Base-by-base conservation (phyloP, 371 early-diverging fungal species). In the Mucor sp. region DNA sequence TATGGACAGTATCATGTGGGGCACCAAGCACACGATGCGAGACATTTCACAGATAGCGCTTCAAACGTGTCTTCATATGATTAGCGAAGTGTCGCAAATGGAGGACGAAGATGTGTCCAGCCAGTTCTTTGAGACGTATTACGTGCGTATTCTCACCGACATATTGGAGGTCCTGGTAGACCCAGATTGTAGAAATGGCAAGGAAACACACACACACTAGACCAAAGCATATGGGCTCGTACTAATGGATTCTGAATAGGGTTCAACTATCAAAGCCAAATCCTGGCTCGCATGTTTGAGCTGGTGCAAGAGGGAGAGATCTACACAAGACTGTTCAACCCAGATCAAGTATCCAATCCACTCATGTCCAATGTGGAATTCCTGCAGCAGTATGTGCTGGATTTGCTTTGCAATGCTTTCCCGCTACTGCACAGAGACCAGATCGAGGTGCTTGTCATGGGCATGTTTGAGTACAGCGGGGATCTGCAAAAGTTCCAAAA, bases 151-250 rank as follows among this genome's bases (percentile, higher is more conserved):
- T 28, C 78, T 98, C 59, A 91, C 91, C 76, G 96, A 95, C 60
- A 85, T 97, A 12, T 89, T 99, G 62, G 94, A 88, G 60, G 94
- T 97, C 6, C 78, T 98, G 50, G 94, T 95, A 5, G 97, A 96
- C 77, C 87, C 91, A 35, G 96, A 95, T 71, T 95, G 97, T 86
- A 95, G 95, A 77, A 91, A 92, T 72, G 97, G 97, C 90, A 84
- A 64, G 75, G 35, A 9, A 44, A 2, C 9, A 35, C 12, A 6
- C 28, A n/a, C n/a, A n/a, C n/a, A n/a, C n/a, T n/a, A n/a, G n/a
- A n/a, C n/a, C n/a, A n/a, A n/a, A n/a, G n/a, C n/a, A n/a, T n/a
- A n/a, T n/a, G n/a, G n/a, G n/a, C n/a, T n/a, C 17, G 6, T 30
- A 19, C 41, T 47, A 47, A 47, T 47, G 1, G 19, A 19, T 8